Evolutionary conservation across 768 basidiomycete genomes (phyloP), one percentile per base, ranked within the genome.

Genomic region (Mycena kentingensis): DNA sequence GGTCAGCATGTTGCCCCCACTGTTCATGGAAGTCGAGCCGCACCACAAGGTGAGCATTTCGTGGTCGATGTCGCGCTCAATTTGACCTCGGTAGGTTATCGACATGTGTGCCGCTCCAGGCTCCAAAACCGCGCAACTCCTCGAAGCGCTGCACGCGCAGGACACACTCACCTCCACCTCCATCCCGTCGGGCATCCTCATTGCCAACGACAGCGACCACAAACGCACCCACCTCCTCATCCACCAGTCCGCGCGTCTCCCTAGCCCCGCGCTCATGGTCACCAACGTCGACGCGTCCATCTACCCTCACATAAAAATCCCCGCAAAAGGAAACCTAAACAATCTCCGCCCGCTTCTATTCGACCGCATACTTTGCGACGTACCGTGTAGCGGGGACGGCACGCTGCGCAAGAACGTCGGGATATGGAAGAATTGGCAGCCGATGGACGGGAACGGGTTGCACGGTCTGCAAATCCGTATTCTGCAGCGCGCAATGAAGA

Each of bases 51-150:
- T 85, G 64, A 45, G 78, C 71, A 50, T 32, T 31, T 11, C 10
- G 8, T 44, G 6, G 29, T 15, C 26, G 53, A 45, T 28, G 37
- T 29, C 51, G 8, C 19, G 2, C 19, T 24, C 15, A 26, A 37
- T 43, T 12, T 49, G n/a, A 34, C 51, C 32, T 51, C 49, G 42
- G 16, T 51, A 90, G 84, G 88, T 92, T 18, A 84, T 98, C 62
- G 97, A 99, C 68, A 93, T 96, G 91, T 99, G 97, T 66, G 97
- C 97, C 16, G 96, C 97, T 2, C 97, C 97, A 0, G 97, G 97
- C 5, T 97, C 94, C 21, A 99, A 99, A 88, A 97, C 96, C 7
- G 92, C 94, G 8, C 97, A 99, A 74, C 79, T 99, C 38, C 83
- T 99, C 43, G 97, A 99, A 75, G 91, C 94, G 1, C 77, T 98